These are phyloP conservation scores for Leccinum pellstonianum DNA, from an alignment of 768 basidiomycete species.

Conservation along the genomic window DNA sequence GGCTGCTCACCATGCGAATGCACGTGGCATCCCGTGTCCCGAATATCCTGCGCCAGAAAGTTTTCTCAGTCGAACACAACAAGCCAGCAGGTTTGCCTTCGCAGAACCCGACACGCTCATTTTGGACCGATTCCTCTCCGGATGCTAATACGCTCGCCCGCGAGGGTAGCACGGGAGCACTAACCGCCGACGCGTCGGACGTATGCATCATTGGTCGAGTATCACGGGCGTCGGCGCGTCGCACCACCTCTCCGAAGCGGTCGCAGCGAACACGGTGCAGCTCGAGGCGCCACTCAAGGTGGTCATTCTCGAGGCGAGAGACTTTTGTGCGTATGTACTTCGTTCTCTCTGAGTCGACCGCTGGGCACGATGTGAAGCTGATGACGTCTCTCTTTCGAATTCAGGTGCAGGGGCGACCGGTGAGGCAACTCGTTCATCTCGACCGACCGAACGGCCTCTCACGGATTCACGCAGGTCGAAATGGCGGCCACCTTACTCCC, in stretches of 20 bases:
- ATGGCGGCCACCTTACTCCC: conserved; percentile 77
- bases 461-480: conserved; percentile 51
- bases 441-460: background rate
- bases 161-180: conserved; percentile 59
- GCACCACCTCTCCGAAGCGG: conserved; percentile 59
- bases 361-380: background rate
- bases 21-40: conserved; percentile 81
- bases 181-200: conserved; percentile 65
- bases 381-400: background rate
- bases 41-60: conserved; percentile 31
- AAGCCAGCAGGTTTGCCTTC: conserved; percentile 46
- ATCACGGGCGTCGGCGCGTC: conserved; percentile 75
- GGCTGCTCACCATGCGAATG: conserved; percentile 55
- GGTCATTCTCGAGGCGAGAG: conserved; percentile 78
- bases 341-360: background rate
- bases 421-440: conserved; percentile 22
- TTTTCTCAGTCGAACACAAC: conserved; percentile 3
- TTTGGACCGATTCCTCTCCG: conserved; percentile 61
- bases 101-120: conserved; percentile 63
- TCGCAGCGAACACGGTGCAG: background rate
- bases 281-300: conserved; percentile 40
- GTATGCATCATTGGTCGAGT: conserved; percentile 77
- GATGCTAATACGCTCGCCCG: conserved; percentile 64
- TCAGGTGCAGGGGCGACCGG: conserved; percentile 78
- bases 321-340: conserved; percentile 63